phyloP scores from a whole-genome alignment of 768 basidiomycete genomes.

The Lyophyllum semitale region DNA sequence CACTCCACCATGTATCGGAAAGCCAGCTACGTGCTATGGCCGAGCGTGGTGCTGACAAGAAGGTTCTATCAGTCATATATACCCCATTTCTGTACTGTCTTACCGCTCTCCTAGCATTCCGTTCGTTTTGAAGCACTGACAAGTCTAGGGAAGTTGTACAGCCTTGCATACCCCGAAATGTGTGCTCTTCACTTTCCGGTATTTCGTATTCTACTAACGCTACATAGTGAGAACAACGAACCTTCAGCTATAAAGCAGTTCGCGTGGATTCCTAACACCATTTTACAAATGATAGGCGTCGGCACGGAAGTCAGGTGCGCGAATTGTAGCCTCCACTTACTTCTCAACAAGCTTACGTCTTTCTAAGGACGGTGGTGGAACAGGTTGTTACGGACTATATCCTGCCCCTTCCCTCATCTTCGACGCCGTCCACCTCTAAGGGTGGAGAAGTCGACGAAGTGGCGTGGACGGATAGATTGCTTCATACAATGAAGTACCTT shows the following conservation, averaged over 20 bases:
- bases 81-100: not conserved
- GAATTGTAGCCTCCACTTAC: too few relatives aligned
- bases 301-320: slow-evolving; percentile 61
- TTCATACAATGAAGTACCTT: slow-evolving; percentile 71
- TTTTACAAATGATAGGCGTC: slow-evolving; percentile 59
- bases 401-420: slow-evolving; percentile 69
- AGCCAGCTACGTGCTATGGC: slow-evolving; percentile 63
- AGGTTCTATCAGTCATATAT: slow-evolving; percentile 45
- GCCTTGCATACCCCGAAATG: slow-evolving; percentile 88
- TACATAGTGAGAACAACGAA: slow-evolving; percentile 76
- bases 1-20: slow-evolving; percentile 76
- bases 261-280: slow-evolving; percentile 85
- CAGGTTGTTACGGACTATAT: slow-evolving; percentile 73
- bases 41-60: slow-evolving; percentile 82
- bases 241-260: slow-evolving; percentile 75
- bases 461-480: slow-evolving; percentile 83
- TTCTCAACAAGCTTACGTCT: not conserved
- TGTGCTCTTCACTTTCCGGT: slow-evolving; percentile 40
- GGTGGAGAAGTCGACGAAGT: slow-evolving; percentile 70
- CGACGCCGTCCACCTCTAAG: slow-evolving; percentile 45
- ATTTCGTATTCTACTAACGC: slow-evolving; percentile 3
- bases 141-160: slow-evolving; percentile 76
- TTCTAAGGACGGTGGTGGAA: slow-evolving; percentile 58
- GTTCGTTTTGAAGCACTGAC: slow-evolving; percentile 80
- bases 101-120: slow-evolving; percentile 36